Percentiles rank a stretch among this genome's conserved stretches.
Conservation (phyloP, 176 grass and related monocot genomes). For the Eragrostis nindensis region DNA sequence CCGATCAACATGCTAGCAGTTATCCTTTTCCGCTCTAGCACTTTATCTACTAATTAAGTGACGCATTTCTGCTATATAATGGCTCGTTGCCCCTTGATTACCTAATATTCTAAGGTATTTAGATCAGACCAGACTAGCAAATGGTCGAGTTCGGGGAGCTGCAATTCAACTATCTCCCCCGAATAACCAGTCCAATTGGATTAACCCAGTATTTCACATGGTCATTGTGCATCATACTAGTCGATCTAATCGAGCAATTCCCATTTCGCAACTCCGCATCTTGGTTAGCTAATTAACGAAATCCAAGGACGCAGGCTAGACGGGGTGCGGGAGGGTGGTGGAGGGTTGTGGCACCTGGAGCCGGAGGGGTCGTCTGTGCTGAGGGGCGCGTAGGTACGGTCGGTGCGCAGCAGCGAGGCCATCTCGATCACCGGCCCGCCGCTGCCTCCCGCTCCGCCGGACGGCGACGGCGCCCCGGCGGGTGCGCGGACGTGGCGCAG, state of each 20-base stretch:
- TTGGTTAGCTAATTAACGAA: neutral
- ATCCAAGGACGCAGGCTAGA: neutral
- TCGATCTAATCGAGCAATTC: neutral
- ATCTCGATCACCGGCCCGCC: conserved; percentile 87
- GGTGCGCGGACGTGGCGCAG: conserved; percentile 80
- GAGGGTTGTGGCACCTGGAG: conserved; percentile 58
- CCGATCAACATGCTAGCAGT: neutral
- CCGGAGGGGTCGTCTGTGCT: conserved; percentile 87
- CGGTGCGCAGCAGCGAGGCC: conserved; percentile 70
- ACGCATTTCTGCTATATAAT: neutral
- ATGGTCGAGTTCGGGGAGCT: neutral
- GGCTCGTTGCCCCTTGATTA: neutral
- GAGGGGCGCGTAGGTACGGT: conserved; percentile 80
- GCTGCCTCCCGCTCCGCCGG: conserved; percentile 33
- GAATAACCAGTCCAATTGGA: neutral
- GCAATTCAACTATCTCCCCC: neutral
- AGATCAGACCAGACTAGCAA: conserved; percentile 21
- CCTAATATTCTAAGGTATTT: neutral
- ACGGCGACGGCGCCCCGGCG: conserved; percentile 44
- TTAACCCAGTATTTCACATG: neutral
- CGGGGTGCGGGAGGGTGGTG: neutral
- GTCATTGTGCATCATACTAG: too few relatives aligned
- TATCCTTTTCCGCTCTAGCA: neutral
- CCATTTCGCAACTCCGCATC: neutral
- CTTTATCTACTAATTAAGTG: conserved; percentile 1